Evolutionary conservation across 169 alveolate genomes (phyloP), one percentile per base, ranked within the genome.

Genomic region (Toxoplasma gondii): DNA sequence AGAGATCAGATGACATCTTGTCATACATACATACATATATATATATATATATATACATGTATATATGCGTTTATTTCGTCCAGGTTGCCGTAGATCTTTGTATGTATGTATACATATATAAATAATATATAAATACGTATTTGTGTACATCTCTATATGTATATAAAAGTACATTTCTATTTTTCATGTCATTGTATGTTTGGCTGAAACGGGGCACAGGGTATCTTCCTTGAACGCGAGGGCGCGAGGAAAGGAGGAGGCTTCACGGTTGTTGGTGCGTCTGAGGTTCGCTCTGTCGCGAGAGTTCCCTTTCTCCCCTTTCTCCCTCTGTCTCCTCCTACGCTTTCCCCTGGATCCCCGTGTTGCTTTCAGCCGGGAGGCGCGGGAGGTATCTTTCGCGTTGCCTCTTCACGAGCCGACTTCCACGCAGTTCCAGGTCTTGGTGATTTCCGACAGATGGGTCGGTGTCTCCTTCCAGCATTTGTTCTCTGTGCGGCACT

Each of bases 361-460:
- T 78, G 4, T 78, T 12, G 44, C 44, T 74, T 44, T 1, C 84
- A 34, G 24, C 67, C 16, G 9, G 41, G 74, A 29, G 86, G 88
- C 90, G 69, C 87, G 27, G 38, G 91, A 88, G 58, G 58, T 96
- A 27, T 82, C 93, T 39, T 94, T 96, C 43, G 96, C 94, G 88
- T 49, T 96, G 43, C 96, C 96, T 1, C 88, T 96, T 9, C 91
- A 93, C 44, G 93, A 96, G 74, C 96, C 96, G 27, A 36, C 58
- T 10, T 88, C 96, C 29, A 95, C 91, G 41, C 96, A 96, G 92
- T 94, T 93, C 80, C 93, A 82, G 58, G 70, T 94, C 41, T 78
- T 39, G 24, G 91, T 96, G 22, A 78, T 96, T 38, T 88, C 95
- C 36, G 96, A 93, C 87, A 84, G 96, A 39, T 96, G 96, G 97